Evolutionary conservation across 495 filamentous ascomycete genomes (phyloP), one percentile per base, ranked within the genome.

Genomic region (Xylaria bambusicola): DNA sequence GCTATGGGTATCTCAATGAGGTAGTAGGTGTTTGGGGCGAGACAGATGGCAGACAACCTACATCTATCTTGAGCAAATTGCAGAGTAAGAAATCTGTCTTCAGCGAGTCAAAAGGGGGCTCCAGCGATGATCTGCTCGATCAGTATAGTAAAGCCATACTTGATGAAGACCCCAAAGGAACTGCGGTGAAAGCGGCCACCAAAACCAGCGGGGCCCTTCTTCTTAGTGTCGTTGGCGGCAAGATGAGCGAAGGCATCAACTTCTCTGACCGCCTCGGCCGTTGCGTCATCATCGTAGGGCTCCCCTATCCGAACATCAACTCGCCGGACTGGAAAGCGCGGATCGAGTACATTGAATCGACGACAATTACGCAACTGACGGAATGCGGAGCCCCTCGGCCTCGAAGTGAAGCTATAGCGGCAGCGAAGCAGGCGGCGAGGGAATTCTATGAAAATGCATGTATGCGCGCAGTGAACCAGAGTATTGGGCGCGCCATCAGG

Each of bases 381-480:
- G 71, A 70, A 35, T 62, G 69, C 8, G 76, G 77, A 18, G 36
- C 59, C 51, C 79, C 81, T 29, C 88, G 82, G 56, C 77, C 84
- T 2, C 57, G 80, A 45, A 83, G 88, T 36, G 68, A 77, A 41
- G 70, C 67, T 0, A 2, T 50, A 7, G 68, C 68, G 3, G 47
- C 36, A 66, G 83, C 84, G 21, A 92, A 87, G 66, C 85, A 85
- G 51, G 89, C 86, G 1, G 85, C 85, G 2, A 77, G 87, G 33
- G 90, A 93, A 36, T 96, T 93, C 69, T 96, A 96, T 69, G 93
- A 97, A 72, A 98, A 98, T 67, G 85, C 90, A 2, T 96, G 91
- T 73, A 96, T 98, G 91, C 81, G 94, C 41, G 91, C 93, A 13
- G 95, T 98, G 40, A 98, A 98, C 71, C 94, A 98, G 77, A 92